Conservation (phyloP, 1,284 basidiomycete genomes). For the Cryptococcus sp. region DNA sequence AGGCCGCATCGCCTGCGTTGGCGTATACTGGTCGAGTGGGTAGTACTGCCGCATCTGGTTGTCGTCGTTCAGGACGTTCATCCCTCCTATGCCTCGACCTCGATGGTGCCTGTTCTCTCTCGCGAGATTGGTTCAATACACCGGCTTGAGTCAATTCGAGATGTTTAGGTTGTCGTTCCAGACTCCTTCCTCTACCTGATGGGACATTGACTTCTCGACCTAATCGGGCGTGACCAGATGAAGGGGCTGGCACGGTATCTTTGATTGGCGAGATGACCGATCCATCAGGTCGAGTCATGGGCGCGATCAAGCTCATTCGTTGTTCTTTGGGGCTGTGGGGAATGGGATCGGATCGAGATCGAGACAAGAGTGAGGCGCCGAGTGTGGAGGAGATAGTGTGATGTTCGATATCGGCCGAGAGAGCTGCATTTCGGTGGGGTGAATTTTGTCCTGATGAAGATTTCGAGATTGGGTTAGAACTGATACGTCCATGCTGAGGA, state of each 20-base stretch:
- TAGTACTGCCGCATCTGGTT: slow-evolving; percentile 6
- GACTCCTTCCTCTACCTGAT: slow-evolving; percentile 28
- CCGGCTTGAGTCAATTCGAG: slow-evolving; percentile 12
- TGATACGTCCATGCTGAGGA: slow-evolving; percentile 13
- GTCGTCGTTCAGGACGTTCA: slow-evolving; percentile 4
- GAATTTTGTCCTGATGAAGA: slow-evolving; percentile 2
- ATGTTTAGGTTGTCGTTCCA: slow-evolving; percentile 26
- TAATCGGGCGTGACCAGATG: slow-evolving; percentile 3
- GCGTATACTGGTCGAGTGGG: slow-evolving; percentile 5
- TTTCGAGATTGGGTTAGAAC: slow-evolving; percentile 14
- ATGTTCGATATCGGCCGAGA: slow-evolving; percentile 8
- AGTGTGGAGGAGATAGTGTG: slow-evolving; percentile 10
- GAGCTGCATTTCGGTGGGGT: slow-evolving; percentile 9
- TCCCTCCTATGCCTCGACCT: slow-evolving; percentile 28
- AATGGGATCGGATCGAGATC: slow-evolving; percentile 41
- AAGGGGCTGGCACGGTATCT: slow-evolving; percentile 1
- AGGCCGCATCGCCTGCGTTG: slow-evolving; percentile 5
- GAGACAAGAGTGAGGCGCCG: slow-evolving; percentile 29
- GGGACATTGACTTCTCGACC: slow-evolving; percentile 2
- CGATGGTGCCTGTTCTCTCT: slow-evolving; percentile 38
- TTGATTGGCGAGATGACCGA: not conserved
- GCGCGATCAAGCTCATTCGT: slow-evolving; percentile 3
- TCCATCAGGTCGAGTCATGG: not conserved
- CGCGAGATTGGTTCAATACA: slow-evolving; percentile 29
- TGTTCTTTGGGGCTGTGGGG: slow-evolving; percentile 14